phyloP scores from a whole-genome alignment of 495 filamentous ascomycete genomes.

The Staphylotrichum longicolle region DNA sequence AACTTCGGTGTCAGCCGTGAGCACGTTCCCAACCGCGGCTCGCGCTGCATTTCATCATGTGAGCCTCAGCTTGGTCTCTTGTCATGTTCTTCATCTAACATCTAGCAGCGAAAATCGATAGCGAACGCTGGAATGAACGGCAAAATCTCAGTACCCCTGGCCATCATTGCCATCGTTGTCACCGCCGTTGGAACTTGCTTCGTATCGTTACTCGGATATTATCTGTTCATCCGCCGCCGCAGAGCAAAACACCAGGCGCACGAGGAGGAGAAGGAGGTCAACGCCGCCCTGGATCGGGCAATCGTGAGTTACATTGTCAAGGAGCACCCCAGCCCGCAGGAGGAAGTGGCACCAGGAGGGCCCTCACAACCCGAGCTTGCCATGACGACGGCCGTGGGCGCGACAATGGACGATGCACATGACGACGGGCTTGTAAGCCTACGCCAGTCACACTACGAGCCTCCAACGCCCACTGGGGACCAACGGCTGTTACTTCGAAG shows the following conservation, averaged over 20 bases:
- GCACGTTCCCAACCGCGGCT: conserved; percentile 14
- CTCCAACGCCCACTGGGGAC: background rate
- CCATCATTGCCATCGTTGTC: conserved; percentile 11
- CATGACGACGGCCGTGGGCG: background rate
- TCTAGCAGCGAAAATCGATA: no score
- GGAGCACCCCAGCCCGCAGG: conserved; percentile 23
- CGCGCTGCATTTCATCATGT: conserved; percentile 8
- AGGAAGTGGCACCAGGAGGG: background rate
- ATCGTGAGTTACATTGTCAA: conserved; percentile 35
- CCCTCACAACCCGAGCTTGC: background rate
- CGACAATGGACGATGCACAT: background rate
- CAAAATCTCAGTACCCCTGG: background rate
- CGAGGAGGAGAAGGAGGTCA: conserved; percentile 28
- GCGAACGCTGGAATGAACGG: background rate
- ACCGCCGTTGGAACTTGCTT: conserved; percentile 27
- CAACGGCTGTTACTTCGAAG: background rate
- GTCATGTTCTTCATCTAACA: no score
- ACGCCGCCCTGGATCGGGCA: conserved; percentile 30
- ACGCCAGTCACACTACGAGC: background rate
- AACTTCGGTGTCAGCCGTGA: conserved; percentile 19
- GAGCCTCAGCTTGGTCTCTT: no score
- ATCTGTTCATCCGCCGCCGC: conserved; percentile 24
- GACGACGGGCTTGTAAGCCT: background rate
- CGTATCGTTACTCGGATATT: conserved; percentile 27
- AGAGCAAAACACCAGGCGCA: conserved; percentile 16